Conservation (phyloP, 495 filamentous ascomycete genomes). For the Penicillium robsamsonii region DNA sequence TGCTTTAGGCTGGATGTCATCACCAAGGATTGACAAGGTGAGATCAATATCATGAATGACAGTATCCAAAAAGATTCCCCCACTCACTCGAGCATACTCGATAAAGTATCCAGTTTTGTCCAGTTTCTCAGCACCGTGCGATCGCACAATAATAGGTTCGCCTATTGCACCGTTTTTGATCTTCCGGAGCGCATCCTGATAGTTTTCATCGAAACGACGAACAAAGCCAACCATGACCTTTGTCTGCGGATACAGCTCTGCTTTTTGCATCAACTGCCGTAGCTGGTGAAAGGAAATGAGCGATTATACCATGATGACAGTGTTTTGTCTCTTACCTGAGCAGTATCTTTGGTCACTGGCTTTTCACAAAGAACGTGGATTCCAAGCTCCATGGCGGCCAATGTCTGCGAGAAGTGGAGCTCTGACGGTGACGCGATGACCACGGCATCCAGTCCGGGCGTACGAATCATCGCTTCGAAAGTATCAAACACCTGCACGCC, state of each 20-base stretch:
- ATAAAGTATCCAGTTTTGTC: too few species aligned
- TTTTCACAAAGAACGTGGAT: conserved; percentile 56
- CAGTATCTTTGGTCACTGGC: conserved; percentile 28
- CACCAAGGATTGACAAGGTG: too few species aligned
- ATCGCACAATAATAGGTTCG: conserved; percentile 40
- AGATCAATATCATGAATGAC: too few species aligned
- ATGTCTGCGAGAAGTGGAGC: conserved; percentile 50
- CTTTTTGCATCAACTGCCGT: too few species aligned
- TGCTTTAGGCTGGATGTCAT: too few species aligned
- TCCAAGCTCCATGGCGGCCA: conserved; percentile 47
- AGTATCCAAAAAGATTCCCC: too few species aligned
- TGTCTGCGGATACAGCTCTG: not conserved
- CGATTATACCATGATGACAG: too few species aligned
- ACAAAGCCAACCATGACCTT: conserved; percentile 55
- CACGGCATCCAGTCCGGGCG: conserved; percentile 45
- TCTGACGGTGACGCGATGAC: conserved; percentile 45
- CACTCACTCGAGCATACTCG: too few species aligned
- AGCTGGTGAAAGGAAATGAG: too few species aligned
- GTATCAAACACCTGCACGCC: conserved; percentile 33
- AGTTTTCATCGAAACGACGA: conserved; percentile 50
- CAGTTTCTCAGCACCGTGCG: conserved; percentile 12
- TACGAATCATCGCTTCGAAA: conserved; percentile 47
- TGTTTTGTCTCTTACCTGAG: too few species aligned
- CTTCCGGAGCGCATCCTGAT: conserved; percentile 27
- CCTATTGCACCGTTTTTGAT: conserved; percentile 35